Evolutionary conservation across 1,284 basidiomycete genomes (phyloP).

Genomic region (Cutaneotrichosporon cyanovorans): DNA sequence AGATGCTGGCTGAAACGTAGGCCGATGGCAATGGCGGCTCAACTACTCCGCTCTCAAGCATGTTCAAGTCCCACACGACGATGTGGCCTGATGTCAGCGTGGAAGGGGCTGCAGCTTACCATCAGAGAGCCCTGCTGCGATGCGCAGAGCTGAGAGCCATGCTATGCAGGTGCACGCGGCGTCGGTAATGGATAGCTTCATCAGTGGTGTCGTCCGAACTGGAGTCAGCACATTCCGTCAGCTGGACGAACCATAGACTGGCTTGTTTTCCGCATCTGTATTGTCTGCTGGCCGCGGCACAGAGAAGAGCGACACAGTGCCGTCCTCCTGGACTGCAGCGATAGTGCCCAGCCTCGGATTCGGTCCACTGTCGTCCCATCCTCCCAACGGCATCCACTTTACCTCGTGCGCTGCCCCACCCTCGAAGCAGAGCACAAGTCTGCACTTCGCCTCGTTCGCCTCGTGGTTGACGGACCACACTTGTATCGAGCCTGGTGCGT

Average conservation of each 20-base stretch:
- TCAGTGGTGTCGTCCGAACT: conserved; percentile 53
- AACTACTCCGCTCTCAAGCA: conserved; percentile 21
- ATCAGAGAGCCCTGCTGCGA: conserved; percentile 72
- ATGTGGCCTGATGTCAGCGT: conserved; percentile 54
- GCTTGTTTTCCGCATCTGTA: conserved; percentile 5
- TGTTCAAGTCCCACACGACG: conserved; percentile 59
- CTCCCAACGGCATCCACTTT: conserved; percentile 82
- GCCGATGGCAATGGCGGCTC: conserved; percentile 21
- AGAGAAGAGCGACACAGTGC: conserved; percentile 63
- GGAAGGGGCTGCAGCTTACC: conserved; percentile 49
- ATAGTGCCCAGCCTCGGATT: conserved; percentile 70
- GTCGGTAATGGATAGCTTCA: conserved; percentile 65
- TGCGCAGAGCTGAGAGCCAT: conserved; percentile 72
- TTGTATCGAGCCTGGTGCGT: conserved; percentile 35
- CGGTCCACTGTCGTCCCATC: conserved; percentile 52
- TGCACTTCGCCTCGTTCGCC: conserved; percentile 18
- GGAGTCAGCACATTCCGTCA: conserved; percentile 48
- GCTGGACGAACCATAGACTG: conserved; percentile 26
- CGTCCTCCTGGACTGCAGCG: conserved; percentile 74
- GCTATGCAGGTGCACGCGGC: conserved; percentile 66
- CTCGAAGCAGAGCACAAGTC: conserved; percentile 58
- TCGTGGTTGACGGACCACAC: conserved; percentile 39
- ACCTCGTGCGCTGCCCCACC: conserved; percentile 65
- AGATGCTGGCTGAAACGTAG: conserved; percentile 21
- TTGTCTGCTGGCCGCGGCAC: conserved; percentile 59